These are phyloP conservation scores for Calocybe gangraenosa DNA, from an alignment of 768 basidiomycete species.

Conservation along the genomic window DNA sequence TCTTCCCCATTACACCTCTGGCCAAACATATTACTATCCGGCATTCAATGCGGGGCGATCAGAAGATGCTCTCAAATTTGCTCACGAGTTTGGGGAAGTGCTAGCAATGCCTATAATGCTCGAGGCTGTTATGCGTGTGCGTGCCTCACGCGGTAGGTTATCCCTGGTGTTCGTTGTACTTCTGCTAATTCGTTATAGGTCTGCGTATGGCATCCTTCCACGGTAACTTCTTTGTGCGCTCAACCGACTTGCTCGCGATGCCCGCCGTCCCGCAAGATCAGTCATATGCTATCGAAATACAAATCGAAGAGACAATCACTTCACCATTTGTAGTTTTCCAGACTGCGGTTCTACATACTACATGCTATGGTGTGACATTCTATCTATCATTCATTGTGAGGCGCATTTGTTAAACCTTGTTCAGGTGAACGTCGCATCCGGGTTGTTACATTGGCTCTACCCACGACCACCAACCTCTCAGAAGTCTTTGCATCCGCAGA, in stretches of 20 bases:
- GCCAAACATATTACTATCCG: slow-evolving; percentile 97
- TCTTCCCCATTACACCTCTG: slow-evolving; percentile 95
- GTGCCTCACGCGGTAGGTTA: slow-evolving; percentile 84
- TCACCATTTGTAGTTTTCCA: slow-evolving; percentile 92
- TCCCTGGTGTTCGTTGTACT: background rate
- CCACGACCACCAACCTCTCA: slow-evolving; percentile 82
- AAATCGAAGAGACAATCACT: slow-evolving; percentile 92
- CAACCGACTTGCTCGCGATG: slow-evolving; percentile 93
- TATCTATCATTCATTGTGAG: background rate
- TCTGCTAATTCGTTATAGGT: slow-evolving; percentile 36
- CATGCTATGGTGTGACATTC: slow-evolving; percentile 65
- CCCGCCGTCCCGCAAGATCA: slow-evolving; percentile 96
- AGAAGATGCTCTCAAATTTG: slow-evolving; percentile 98
- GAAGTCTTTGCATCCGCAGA: slow-evolving; percentile 91
- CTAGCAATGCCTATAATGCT: slow-evolving; percentile 92
- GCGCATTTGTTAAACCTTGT: background rate
- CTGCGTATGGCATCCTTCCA: slow-evolving; percentile 97
- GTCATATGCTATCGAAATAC: slow-evolving; percentile 92
- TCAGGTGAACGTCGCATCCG: slow-evolving; percentile 83
- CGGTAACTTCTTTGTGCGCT: slow-evolving; percentile 97
- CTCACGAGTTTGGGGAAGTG: slow-evolving; percentile 93
- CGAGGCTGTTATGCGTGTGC: slow-evolving; percentile 96
- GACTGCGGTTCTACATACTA: slow-evolving; percentile 92
- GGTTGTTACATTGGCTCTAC: slow-evolving; percentile 83
- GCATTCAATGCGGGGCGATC: slow-evolving; percentile 93